Evolutionary conservation across 164 flowering plant genomes (phyloP).

Genomic region (Vitis cinerea): DNA sequence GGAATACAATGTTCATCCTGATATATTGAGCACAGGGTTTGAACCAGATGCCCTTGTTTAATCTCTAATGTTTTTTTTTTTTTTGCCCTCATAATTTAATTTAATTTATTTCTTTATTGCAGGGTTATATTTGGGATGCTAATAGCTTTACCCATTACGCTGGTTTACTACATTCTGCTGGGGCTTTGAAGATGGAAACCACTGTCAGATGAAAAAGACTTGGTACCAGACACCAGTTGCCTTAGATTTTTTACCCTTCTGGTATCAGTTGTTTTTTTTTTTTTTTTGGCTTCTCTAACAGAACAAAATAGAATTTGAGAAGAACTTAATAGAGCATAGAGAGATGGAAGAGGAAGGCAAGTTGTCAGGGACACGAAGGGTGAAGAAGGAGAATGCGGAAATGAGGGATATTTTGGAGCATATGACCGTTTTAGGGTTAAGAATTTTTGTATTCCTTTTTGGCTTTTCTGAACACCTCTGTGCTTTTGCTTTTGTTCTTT

Average conservation of each 20-base stretch:
- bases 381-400: background rate
- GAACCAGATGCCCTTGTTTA: slow-evolving; percentile 1
- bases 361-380: background rate
- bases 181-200: slow-evolving; percentile 51
- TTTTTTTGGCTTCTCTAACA: slow-evolving; percentile 8
- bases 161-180: slow-evolving; percentile 88
- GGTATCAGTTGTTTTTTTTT: background rate
- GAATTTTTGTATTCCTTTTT: background rate
- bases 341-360: background rate
- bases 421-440: background rate
- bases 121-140: slow-evolving; percentile 98
- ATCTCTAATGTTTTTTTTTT: background rate
- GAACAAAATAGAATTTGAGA: background rate
- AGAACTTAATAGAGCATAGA: background rate
- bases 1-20: slow-evolving; percentile 89
- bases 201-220: background rate
- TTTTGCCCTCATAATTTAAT: background rate
- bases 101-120: slow-evolving; percentile 21
- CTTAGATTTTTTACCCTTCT: background rate
- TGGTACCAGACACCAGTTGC: background rate
- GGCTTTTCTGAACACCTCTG: background rate
- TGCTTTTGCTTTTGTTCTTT: slow-evolving; percentile 8
- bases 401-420: background rate
- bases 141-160: slow-evolving; percentile 91
- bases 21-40: slow-evolving; percentile 86